phyloP scores from a whole-genome alignment of 108 stramenopile genomes.

The Stephanodiscus triporus region DNA sequence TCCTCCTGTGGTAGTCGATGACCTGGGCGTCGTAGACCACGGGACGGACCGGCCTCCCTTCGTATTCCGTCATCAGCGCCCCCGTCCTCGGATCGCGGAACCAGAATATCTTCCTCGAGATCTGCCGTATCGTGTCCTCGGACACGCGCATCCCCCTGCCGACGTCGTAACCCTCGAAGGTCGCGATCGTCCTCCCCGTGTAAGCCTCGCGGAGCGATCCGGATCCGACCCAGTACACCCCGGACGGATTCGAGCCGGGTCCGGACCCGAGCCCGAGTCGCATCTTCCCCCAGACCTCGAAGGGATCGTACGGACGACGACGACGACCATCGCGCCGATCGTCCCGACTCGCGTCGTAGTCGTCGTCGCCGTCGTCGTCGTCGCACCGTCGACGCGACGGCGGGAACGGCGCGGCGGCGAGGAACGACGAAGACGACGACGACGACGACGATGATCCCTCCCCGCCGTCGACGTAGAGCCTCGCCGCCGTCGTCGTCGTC shows the following conservation, averaged over 20 bases:
- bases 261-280: conserved; percentile 25
- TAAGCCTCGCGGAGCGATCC: conserved; percentile 33
- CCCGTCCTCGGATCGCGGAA: conserved; percentile 30
- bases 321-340: neutral
- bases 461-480: no score
- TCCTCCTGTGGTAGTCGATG: conserved; percentile 29
- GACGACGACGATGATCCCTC: no score
- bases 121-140: conserved; percentile 23
- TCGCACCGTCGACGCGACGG: no score
- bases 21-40: conserved; percentile 38
- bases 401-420: no score
- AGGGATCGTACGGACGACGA: conserved; percentile 16
- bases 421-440: no score
- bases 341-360: no score
- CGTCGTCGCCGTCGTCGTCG: no score
- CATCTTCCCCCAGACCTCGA: conserved; percentile 34
- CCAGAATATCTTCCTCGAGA: conserved; percentile 45
- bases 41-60: conserved; percentile 21
- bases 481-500: no score
- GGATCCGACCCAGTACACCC: conserved; percentile 37
- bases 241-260: conserved; percentile 19
- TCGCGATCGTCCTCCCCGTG: conserved; percentile 32
- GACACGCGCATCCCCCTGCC: conserved; percentile 20
- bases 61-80: conserved; percentile 36
- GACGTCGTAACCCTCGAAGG: conserved; percentile 39